phyloP scores from a whole-genome alignment of 768 basidiomycete species.

The Royoungia palumana region DNA sequence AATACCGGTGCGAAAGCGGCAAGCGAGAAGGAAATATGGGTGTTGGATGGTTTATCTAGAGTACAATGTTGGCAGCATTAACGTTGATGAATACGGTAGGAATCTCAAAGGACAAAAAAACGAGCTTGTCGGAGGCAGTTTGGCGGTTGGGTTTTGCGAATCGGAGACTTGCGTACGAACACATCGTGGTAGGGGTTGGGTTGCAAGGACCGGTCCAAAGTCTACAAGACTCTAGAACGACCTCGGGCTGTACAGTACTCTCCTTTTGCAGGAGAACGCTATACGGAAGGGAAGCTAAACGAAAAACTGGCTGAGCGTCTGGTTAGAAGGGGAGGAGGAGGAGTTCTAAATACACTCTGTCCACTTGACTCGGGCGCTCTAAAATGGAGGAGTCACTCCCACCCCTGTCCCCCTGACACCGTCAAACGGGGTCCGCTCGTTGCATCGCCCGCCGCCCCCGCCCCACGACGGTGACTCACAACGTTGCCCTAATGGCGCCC shows the following conservation, averaged over 20 bases:
- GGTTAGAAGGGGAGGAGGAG: background rate
- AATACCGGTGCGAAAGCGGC: background rate
- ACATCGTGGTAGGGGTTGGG: conserved; percentile 40
- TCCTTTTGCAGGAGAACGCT: conserved; percentile 23
- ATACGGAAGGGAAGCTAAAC: conserved; percentile 3
- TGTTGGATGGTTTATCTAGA: conserved; percentile 34
- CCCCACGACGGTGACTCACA: background rate
- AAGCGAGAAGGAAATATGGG: conserved; percentile 7
- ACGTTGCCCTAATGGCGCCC: no score
- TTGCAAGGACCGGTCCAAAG: conserved; percentile 32
- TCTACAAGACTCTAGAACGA: conserved; percentile 43
- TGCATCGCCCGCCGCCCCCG: conserved; percentile 14
- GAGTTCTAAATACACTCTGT: conserved; percentile 21
- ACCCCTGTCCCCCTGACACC: conserved; percentile 25
- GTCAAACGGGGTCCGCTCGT: conserved; percentile 18
- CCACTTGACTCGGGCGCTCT: conserved; percentile 27
- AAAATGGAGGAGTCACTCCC: conserved; percentile 35
- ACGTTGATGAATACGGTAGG: conserved; percentile 18
- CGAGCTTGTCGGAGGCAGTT: conserved; percentile 11
- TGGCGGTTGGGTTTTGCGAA: conserved; percentile 21
- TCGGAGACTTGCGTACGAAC: conserved; percentile 24
- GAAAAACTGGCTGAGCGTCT: conserved; percentile 3
- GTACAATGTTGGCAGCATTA: conserved; percentile 35
- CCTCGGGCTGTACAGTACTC: conserved; percentile 28
- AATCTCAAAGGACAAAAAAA: conserved; percentile 8